phyloP scores from a whole-genome alignment of 1,284 basidiomycete genomes.

The Microstroma glucosiphilum region DNA sequence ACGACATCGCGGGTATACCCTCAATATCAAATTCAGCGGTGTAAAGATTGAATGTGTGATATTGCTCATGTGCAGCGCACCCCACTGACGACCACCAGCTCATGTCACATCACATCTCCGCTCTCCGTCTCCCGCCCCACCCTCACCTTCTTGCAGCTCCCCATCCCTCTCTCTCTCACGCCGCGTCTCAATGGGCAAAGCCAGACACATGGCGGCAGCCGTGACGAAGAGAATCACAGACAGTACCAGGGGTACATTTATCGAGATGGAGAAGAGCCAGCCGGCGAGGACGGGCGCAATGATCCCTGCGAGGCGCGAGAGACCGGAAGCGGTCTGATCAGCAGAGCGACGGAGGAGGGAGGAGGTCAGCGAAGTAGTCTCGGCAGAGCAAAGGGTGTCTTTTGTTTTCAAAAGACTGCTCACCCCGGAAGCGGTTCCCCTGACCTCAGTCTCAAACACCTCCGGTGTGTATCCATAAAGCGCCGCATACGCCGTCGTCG shows the following conservation, averaged over 20 bases:
- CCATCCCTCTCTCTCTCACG: background rate
- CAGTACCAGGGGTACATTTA: background rate
- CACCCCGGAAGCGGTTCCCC: conserved; percentile 40
- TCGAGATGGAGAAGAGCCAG: background rate
- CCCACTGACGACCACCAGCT: background rate
- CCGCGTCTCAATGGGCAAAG: conserved; percentile 8
- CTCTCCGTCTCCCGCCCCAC: background rate
- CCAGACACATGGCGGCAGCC: background rate
- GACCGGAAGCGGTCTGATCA: too few relatives aligned
- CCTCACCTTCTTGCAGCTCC: background rate
- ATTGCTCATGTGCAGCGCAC: background rate
- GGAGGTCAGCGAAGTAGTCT: conserved; percentile 7
- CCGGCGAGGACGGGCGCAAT: conserved; percentile 27
- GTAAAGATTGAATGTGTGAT: background rate
- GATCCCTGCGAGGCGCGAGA: conserved; percentile 30
- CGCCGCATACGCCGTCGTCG: conserved; percentile 43
- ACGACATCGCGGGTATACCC: background rate
- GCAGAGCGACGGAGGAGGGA: too few relatives aligned
- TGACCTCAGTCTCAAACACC: conserved; percentile 34
- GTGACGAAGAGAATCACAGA: background rate
- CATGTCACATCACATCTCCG: background rate
- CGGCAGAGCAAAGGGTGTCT: too few relatives aligned
- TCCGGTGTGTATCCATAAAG: conserved; percentile 47
- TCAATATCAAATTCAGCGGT: background rate
- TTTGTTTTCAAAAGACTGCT: conserved; percentile 43